These are phyloP conservation scores for Lepidium didymum DNA, from an alignment of 345 rosid species.

Conservation along the genomic window DNA sequence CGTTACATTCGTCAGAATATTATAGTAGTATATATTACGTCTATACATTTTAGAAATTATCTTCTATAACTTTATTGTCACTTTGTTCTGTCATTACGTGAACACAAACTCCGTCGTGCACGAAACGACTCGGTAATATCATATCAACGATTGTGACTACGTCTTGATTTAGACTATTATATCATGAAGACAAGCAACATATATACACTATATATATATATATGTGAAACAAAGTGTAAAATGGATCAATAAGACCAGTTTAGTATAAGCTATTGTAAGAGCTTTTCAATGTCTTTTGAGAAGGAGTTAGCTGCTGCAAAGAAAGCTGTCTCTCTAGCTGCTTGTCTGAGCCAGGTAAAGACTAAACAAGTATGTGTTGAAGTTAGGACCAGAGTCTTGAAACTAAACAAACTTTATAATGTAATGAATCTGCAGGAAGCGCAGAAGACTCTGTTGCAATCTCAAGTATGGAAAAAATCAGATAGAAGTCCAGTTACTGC, in stretches of 20 bases:
- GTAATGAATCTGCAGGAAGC: constrained; percentile 43
- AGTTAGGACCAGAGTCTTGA: background rate
- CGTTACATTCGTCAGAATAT: no score
- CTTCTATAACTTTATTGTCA: background rate
- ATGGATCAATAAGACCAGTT: background rate
- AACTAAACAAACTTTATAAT: background rate
- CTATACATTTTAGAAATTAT: background rate
- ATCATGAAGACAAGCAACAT: background rate
- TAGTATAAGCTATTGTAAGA: background rate
- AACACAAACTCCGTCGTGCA: background rate
- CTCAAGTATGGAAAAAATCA: constrained; percentile 65
- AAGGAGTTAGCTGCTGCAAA: constrained; percentile 34
- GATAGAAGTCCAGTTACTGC: constrained; percentile 80
- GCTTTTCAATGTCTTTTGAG: constrained; percentile 11
- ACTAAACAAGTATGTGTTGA: background rate
- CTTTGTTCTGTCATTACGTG: background rate
- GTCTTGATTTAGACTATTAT: background rate
- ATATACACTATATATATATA: background rate
- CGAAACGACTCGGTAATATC: background rate
- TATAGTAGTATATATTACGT: background rate
- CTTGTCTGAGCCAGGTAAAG: constrained; percentile 57
- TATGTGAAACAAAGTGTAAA: background rate
- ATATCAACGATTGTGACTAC: background rate
- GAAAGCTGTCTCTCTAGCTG: constrained; percentile 76
- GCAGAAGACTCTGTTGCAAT: constrained; percentile 65